Percentiles rank a stretch among this genome's conserved stretches.
Conservation (phyloP, 1,139 yeast species). For the Blastobotrys aristatus region DNA sequence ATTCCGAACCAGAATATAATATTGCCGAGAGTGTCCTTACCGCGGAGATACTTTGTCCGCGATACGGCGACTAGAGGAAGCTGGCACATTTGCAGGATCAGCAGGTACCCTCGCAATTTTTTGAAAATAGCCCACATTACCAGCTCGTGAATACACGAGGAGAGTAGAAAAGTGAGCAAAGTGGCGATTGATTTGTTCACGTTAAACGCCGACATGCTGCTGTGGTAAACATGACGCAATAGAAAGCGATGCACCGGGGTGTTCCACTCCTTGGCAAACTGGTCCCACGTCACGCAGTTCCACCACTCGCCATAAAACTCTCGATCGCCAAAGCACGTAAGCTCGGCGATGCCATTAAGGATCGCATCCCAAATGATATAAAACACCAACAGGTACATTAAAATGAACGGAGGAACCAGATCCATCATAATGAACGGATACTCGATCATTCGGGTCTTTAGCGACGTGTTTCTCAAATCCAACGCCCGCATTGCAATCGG, state of each 20-base stretch:
- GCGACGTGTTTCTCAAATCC: constrained; percentile 44
- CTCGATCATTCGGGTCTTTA: constrained; percentile 42
- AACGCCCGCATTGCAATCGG: constrained; percentile 67
- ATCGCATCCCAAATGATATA: constrained; percentile 94
- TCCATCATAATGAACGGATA: constrained; percentile 67
- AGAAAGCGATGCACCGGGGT: constrained; percentile 90
- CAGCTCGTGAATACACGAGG: constrained; percentile 81
- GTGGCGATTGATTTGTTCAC: constrained; percentile 67
- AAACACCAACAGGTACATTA: constrained; percentile 72
- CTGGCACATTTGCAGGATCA: constrained; percentile 79
- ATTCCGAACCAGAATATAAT: constrained; percentile 89
- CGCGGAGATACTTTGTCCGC: constrained; percentile 41
- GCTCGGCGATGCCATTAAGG: constrained; percentile 80
- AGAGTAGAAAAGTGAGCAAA: constrained; percentile 71
- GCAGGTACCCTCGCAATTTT: constrained; percentile 71
- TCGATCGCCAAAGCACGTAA: constrained; percentile 81
- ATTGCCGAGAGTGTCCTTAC: constrained; percentile 59
- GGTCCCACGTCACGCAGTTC: constrained; percentile 93
- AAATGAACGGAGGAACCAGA: constrained; percentile 70
- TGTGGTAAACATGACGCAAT: constrained; percentile 89
- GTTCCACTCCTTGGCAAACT: constrained; percentile 92
- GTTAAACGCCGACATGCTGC: constrained; percentile 72
- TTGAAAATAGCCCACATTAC: constrained; percentile 88
- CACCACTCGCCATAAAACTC: constrained; percentile 97
- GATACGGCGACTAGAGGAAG: constrained; percentile 39